Percentiles rank a stretch among this genome's conserved stretches.
Conservation (phyloP, 2,329 filamentous ascomycete species). For the Aspergillus phoenicis region DNA sequence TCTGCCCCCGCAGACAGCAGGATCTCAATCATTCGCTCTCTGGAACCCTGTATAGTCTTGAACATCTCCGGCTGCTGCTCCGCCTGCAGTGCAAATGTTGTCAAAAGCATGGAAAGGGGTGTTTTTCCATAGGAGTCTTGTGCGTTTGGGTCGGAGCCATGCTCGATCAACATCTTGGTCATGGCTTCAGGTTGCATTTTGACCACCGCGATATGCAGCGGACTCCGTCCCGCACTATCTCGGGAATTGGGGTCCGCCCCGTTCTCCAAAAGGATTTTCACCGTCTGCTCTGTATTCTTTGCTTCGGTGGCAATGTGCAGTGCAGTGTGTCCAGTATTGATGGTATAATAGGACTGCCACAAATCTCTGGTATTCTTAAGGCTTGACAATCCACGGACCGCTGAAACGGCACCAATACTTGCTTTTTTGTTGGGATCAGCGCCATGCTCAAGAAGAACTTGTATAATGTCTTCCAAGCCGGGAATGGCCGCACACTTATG, state of each 20-base stretch:
- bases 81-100: not conserved
- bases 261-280: not conserved
- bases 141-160: not conserved
- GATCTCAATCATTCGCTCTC: not conserved
- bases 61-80: not conserved
- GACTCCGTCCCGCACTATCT: not conserved
- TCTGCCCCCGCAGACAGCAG: not conserved
- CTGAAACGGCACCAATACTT: not conserved
- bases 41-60: not conserved
- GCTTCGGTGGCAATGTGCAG: not conserved
- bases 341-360: not conserved
- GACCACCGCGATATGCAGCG: not conserved
- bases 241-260: not conserved
- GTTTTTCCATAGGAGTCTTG: not conserved
- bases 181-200: not conserved
- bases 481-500: not conserved
- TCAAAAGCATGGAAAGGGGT: not conserved
- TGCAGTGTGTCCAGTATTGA: not conserved
- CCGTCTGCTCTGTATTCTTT: not conserved
- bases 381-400: not conserved
- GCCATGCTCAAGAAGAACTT: not conserved
- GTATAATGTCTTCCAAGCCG: not conserved
- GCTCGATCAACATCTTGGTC: not conserved
- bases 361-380: not conserved
- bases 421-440: conserved; percentile 2